Evolutionary conservation across 1,139 yeast genomes (phyloP), one percentile per base, ranked within the genome.

Genomic region (Geotrichum macrosporum): DNA sequence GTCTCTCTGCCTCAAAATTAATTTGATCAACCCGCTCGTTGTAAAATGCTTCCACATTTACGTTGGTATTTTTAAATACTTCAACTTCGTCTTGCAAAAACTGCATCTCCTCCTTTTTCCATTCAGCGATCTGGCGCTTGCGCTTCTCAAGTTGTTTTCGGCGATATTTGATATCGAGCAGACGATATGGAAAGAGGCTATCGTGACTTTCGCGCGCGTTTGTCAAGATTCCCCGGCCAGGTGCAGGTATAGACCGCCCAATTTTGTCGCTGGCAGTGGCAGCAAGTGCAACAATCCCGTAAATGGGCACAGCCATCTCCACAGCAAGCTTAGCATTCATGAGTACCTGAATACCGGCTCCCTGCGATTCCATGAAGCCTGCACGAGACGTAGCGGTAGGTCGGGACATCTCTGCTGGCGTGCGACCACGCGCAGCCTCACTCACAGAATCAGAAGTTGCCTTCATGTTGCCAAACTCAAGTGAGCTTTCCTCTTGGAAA

Each of bases 281-380:
- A 53, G 96, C 77, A 78, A 89, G 72, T 49, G 95, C 98, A 62
- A 89, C 76, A 57, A 92, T 81, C 70, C 96, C 98, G 62, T 92
- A 87, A 62, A 92, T 86, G 68, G 98, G 98, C 61, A 92, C 96
- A 74, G 98, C 98, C 98, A 92, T 92, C 65, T 82, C 80, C 58
- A 92, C 62, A 35, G 98, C 98, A 60, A 92, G 75, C 57, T 83
- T 87, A 50, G 96, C 98, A 59, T 81, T 79, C 98, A 92, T 92
- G 59, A 92, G 78, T 56, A 92, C 82, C 74, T 92, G 96, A 61
- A 87, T 85, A 81, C 98, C 98, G 42, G 97, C 81, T 76, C 98
- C 98, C 73, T 92, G 98, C 37, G 98, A 84, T 76, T 92, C 98
- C 97, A 92, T 92, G 76, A 92, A 92, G 59, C 98, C 98, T 60